A percentile compares a stretch with the other conserved stretches of the same genome.
Evolutionary conservation across 1,284 basidiomycete species (phyloP).

Genomic region (Peniophora sp.): DNA sequence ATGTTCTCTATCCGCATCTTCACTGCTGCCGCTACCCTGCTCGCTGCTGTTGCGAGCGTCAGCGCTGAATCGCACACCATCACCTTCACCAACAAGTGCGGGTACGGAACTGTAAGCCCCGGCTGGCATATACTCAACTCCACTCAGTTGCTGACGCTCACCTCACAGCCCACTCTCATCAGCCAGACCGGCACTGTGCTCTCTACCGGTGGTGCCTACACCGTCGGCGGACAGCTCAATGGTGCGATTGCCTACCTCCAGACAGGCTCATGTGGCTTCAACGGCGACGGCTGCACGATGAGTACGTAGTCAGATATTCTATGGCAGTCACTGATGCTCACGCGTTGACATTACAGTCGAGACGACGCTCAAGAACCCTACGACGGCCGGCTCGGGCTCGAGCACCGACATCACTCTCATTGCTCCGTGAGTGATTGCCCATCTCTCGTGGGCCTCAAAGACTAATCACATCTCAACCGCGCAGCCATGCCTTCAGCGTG

Average conservation of each 20-base stretch:
- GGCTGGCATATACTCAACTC: background rate
- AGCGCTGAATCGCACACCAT: slow-evolving; percentile 20
- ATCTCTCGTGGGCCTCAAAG: too few relatives aligned
- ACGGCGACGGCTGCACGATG: slow-evolving; percentile 15
- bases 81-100: slow-evolving; percentile 18
- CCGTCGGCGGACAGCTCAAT: background rate
- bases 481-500: background rate
- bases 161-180: background rate
- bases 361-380: slow-evolving; percentile 14
- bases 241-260: background rate
- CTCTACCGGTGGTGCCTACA: slow-evolving; percentile 1
- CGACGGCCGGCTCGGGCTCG: background rate
- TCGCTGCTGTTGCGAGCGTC: slow-evolving; percentile 3
- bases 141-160: background rate
- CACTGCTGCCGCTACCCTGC: background rate
- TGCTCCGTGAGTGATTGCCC: background rate
- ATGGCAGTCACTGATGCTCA: too few relatives aligned
- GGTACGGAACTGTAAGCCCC: too few relatives aligned
- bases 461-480: too few relatives aligned
- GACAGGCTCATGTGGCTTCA: slow-evolving; percentile 12
- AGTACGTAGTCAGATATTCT: too few relatives aligned
- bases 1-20: background rate
- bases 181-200: background rate
- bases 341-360: slow-evolving; percentile 22
- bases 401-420: background rate